Evolutionary conservation across 1,284 basidiomycete species (phyloP), one percentile per base, ranked within the genome.

Genomic region (Rhodotorula sp.): DNA sequence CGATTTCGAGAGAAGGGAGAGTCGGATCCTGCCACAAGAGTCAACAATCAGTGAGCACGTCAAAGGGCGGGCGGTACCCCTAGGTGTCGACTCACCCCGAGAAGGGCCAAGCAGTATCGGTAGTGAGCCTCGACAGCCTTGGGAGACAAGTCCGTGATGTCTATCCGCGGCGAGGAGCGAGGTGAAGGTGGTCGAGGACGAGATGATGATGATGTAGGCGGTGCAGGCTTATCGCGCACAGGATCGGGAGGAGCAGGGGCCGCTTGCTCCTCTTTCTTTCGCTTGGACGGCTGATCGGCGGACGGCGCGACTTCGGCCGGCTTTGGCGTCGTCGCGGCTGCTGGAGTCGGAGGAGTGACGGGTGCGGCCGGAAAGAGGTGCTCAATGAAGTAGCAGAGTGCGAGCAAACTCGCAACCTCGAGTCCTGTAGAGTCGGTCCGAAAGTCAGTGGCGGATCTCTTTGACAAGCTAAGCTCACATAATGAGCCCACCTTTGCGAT

Each of bases 351-450:
- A 6, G 42, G 44, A 33, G 33, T 12, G 10, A 4, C 8, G 8
- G 45, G n/a, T 12, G 17, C 22, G 30, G 45, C 22, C 58, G 48
- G 4, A 44, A 69, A 69, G 60, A 66, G 51, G 22, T 55, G 63
- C 26, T 68, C 69, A 62, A 67, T 42, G 60, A 73, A 73, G 45
- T 60, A 55, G 33, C 48, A 60, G 8, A 73, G 58, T 1, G 60
- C 62, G 44, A 73, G 64, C 18, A 73, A 48, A 14, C 58, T 46
- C 15, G 68, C 59, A 26, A 73, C 57, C 29, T 73, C 72, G 46
- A 70, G 63, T 8, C 72, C 72, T 73, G 49, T 1, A 4, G 10
- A 24, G 17, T 17, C 56, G 44, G 20, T 42, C 37, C n/a, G 20
- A 37, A 33, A 49, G 29, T 26, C 45, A 48, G n/a, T 7, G 18